Evolutionary conservation across 2,329 filamentous ascomycete genomes (phyloP).

Genomic region (Raffaelea ambrosiae): DNA sequence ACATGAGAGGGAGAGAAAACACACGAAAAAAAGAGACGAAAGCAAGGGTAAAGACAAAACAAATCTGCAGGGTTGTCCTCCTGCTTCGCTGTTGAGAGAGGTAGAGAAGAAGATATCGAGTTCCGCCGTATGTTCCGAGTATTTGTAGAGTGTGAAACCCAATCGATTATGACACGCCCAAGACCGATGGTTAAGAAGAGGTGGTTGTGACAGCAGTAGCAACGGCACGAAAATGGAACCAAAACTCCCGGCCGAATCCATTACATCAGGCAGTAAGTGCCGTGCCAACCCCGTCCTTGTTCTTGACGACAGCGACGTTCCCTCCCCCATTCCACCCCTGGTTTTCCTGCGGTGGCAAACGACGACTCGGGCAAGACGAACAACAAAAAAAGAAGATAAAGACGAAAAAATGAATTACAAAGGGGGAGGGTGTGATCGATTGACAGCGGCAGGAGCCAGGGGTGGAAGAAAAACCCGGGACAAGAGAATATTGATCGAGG

Average conservation of each 20-base stretch:
- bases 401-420: background rate
- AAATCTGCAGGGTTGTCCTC: constrained; percentile 2
- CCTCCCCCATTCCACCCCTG: background rate
- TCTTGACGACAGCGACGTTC: constrained; percentile 4
- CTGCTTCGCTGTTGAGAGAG: constrained; percentile 7
- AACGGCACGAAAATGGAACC: constrained; percentile 10
- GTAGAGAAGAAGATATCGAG: background rate
- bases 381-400: constrained; percentile 3
- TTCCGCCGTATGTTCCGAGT: constrained; percentile 7
- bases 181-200: constrained; percentile 1
- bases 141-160: constrained; percentile 8
- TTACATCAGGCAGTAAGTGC: constrained; percentile 9
- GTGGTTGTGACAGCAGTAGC: constrained; percentile 1
- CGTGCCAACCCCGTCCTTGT: constrained; percentile 4
- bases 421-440: background rate
- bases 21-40: background rate
- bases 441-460: too few relatives aligned
- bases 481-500: background rate
- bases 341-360: constrained; percentile 1
- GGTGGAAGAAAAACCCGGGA: background rate
- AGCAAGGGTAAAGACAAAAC: constrained; percentile 2
- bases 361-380: constrained; percentile 7
- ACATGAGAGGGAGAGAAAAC: constrained; percentile 2
- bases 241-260: constrained; percentile 15
- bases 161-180: constrained; percentile 10